Conservation (phyloP, 1,284 basidiomycete genomes). For the Rhodotorula sp. region DNA sequence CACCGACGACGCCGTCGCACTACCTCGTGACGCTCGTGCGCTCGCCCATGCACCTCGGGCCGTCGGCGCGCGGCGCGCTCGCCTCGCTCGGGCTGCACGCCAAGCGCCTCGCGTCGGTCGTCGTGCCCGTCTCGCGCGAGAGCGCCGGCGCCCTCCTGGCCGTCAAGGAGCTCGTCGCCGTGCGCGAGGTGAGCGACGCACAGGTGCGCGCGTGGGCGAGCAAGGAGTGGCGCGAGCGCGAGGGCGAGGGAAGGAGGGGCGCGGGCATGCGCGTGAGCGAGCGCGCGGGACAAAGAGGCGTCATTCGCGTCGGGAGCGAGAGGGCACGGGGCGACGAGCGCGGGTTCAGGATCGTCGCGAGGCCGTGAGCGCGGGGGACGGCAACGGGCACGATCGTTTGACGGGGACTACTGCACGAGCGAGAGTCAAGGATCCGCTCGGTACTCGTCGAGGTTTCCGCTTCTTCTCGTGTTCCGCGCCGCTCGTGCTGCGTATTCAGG, state of each 20-base stretch:
- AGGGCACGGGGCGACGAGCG: constrained; percentile 39
- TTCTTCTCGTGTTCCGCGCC: too few relatives aligned
- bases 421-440: too few relatives aligned
- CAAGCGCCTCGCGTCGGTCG: constrained; percentile 34
- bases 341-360: constrained; percentile 33
- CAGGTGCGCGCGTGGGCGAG: constrained; percentile 6
- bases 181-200: constrained; percentile 1
- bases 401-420: neutral
- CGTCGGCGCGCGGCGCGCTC: constrained; percentile 3
- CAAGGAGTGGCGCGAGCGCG: constrained; percentile 23
- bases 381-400: neutral
- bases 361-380: neutral
- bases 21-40: constrained; percentile 40
- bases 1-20: constrained; percentile 13
- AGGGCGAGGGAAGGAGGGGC: constrained; percentile 31
- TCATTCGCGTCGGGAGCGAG: constrained; percentile 37
- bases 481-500: too few relatives aligned
- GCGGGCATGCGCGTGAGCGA: constrained; percentile 24
- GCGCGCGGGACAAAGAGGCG: neutral
- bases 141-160: constrained; percentile 32
- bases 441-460: too few relatives aligned
- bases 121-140: constrained; percentile 34
- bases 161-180: constrained; percentile 38
- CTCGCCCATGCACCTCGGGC: constrained; percentile 32
- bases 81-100: constrained; percentile 28